Conservation (phyloP, 495 filamentous ascomycete species). For the Penicillium samsonianum region DNA sequence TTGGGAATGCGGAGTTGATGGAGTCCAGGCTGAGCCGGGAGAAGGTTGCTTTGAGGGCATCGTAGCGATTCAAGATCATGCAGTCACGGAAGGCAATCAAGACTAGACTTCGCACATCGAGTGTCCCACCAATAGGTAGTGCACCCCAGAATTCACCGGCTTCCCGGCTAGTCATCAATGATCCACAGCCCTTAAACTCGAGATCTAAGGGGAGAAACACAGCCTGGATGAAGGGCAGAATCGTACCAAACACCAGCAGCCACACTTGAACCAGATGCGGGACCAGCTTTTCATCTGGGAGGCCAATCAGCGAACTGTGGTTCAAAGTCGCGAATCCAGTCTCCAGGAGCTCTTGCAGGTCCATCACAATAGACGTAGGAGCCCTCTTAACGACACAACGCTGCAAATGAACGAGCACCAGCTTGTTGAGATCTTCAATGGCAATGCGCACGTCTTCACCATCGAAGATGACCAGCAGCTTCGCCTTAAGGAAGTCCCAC, state of each 20-base stretch:
- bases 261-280: constrained; percentile 89
- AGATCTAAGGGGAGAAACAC: constrained; percentile 93
- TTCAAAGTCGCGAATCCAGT: constrained; percentile 87
- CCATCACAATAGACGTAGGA: constrained; percentile 71
- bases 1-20: constrained; percentile 62
- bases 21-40: constrained; percentile 84
- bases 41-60: constrained; percentile 84
- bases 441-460: constrained; percentile 86
- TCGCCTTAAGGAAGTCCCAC: constrained; percentile 91
- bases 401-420: constrained; percentile 80
- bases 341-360: constrained; percentile 74
- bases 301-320: constrained; percentile 66
- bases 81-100: constrained; percentile 88
- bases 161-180: constrained; percentile 71
- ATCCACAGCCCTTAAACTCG: constrained; percentile 84
- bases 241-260: constrained; percentile 84
- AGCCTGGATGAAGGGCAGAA: constrained; percentile 93
- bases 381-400: constrained; percentile 69
- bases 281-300: constrained; percentile 80
- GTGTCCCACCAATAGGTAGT: constrained; percentile 50
- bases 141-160: constrained; percentile 87
- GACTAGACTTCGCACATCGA: constrained; percentile 87
- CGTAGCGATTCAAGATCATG: constrained; percentile 82
- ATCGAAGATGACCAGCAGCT: constrained; percentile 88
- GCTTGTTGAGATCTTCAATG: constrained; percentile 90